A percentile compares a stretch with the other conserved stretches of the same genome.
phyloP scores from a whole-genome alignment of 768 basidiomycete genomes.

The Naganishia onofrii region DNA sequence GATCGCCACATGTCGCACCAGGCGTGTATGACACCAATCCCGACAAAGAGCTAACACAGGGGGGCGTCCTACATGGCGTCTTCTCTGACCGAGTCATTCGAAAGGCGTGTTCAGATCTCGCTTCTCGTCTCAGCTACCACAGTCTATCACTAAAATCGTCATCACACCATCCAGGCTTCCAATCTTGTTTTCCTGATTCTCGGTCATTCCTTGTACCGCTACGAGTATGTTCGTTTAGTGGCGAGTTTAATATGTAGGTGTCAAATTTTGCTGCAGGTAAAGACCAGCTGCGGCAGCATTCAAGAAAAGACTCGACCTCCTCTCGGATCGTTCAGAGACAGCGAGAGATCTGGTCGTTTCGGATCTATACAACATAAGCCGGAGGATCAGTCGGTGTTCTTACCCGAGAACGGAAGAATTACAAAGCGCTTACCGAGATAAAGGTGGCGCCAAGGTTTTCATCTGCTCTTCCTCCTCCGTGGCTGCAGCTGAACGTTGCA shows the following conservation, averaged over 20 bases:
- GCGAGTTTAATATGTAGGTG: background rate
- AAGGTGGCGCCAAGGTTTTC: background rate
- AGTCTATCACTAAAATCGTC: background rate
- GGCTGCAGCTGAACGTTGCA: too few species aligned
- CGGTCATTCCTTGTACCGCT: too few species aligned
- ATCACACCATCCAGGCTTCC: background rate
- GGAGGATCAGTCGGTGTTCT: background rate
- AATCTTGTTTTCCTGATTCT: too few species aligned
- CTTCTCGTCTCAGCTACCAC: too few species aligned
- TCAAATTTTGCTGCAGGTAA: conserved; percentile 47
- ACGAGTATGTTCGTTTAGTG: too few species aligned
- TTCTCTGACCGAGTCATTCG: background rate
- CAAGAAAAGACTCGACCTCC: conserved; percentile 37
- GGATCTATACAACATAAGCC: conserved; percentile 31
- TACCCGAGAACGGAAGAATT: background rate
- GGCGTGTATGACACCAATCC: background rate
- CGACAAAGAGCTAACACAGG: background rate
- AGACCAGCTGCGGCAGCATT: conserved; percentile 58
- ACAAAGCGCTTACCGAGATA: conserved; percentile 15
- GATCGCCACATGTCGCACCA: background rate
- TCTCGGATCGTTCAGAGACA: conserved; percentile 34
- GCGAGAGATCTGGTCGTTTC: conserved; percentile 32
- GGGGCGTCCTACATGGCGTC: background rate
- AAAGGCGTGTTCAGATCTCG: background rate
- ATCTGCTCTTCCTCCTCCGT: too few species aligned